phyloP scores from a whole-genome alignment of 495 filamentous ascomycete genomes.

The Mytilinidion resinicola region DNA sequence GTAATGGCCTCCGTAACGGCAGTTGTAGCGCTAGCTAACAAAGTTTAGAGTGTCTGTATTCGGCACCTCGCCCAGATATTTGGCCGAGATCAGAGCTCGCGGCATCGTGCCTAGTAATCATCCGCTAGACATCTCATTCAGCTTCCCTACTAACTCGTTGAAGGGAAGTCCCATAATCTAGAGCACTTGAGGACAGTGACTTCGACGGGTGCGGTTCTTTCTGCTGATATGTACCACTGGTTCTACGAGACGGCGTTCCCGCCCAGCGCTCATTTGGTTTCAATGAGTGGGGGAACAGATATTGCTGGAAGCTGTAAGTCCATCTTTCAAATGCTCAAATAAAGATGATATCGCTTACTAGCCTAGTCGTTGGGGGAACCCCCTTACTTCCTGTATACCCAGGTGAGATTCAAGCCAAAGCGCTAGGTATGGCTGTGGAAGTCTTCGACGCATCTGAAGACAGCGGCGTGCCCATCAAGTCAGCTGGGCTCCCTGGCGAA shows the following conservation, averaged over 20 bases:
- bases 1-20: too few species aligned
- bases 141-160: too few species aligned
- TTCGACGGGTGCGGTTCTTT: not conserved
- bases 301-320: conserved; percentile 41
- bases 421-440: conserved; percentile 80
- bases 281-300: conserved; percentile 81
- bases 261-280: conserved; percentile 61
- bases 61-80: not conserved
- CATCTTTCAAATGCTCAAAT: not conserved
- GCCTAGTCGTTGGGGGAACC: conserved; percentile 80
- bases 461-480: conserved; percentile 42
- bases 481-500: conserved; percentile 66
- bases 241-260: conserved; percentile 58
- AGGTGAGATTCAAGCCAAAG: conserved; percentile 85
- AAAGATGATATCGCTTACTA: conserved; percentile 12
- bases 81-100: not conserved
- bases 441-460: conserved; percentile 53
- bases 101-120: not conserved
- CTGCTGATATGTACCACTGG: not conserved
- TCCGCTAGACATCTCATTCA: not conserved
- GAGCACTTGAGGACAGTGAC: not conserved
- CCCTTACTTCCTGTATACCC: conserved; percentile 72
- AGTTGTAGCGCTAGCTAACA: too few species aligned
- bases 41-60: not conserved
- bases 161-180: too few species aligned